phyloP scores from a whole-genome alignment of 1,284 basidiomycete species.

The Ustilago shanxiensis region DNA sequence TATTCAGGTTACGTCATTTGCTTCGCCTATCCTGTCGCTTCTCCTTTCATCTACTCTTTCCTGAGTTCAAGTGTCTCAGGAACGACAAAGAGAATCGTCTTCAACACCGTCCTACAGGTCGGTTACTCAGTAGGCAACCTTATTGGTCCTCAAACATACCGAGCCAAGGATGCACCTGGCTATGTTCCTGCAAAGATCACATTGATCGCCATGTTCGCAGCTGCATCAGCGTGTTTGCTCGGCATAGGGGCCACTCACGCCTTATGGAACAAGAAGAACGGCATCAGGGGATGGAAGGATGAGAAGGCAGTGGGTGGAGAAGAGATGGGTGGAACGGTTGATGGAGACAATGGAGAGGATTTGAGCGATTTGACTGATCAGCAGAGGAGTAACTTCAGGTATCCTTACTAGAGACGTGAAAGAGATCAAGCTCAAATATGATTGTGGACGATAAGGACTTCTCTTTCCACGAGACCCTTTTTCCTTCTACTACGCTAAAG shows the following conservation, averaged over 20 bases:
- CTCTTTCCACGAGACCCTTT: no score
- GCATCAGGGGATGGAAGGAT: conserved; percentile 2
- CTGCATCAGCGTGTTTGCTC: conserved; percentile 41
- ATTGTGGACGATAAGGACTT: background rate
- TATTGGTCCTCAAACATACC: conserved; percentile 64
- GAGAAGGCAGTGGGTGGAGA: background rate
- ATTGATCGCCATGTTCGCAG: conserved; percentile 63
- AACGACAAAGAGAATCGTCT: conserved; percentile 64
- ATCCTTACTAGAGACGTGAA: conserved; percentile 59
- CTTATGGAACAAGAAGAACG: conserved; percentile 58
- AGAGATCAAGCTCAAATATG: background rate
- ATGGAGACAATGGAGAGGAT: conserved; percentile 40
- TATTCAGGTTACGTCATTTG: conserved; percentile 38
- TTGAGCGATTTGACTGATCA: conserved; percentile 68
- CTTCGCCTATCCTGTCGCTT: conserved; percentile 28
- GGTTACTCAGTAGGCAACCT: conserved; percentile 64
- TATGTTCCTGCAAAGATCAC: conserved; percentile 65
- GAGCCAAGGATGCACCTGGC: conserved; percentile 44
- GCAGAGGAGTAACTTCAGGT: conserved; percentile 64
- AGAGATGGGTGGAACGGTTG: background rate
- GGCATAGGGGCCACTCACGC: conserved; percentile 51
- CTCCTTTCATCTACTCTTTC: conserved; percentile 55
- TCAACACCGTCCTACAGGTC: conserved; percentile 59
- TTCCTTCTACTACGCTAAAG: no score
- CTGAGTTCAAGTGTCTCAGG: conserved; percentile 53